Percentiles rank a stretch among this genome's conserved stretches.
Conservation (phyloP, 768 basidiomycete genomes). For the Boletus rubropictus region DNA sequence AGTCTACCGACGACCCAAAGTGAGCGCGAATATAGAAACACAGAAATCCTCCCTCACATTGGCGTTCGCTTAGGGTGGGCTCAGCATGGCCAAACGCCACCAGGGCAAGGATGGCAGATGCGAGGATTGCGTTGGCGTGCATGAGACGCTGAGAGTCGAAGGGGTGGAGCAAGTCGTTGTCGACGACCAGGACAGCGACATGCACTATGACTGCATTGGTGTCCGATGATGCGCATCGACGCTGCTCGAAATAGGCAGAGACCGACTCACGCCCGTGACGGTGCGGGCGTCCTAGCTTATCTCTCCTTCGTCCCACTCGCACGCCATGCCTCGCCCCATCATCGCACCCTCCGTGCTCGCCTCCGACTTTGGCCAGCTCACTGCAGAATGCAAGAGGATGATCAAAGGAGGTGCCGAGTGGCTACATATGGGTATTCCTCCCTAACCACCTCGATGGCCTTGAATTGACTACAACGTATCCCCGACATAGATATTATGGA, state of each 20-base stretch:
- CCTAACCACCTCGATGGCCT: slow-evolving; percentile 2
- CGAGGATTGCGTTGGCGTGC: no score
- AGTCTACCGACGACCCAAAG: slow-evolving; percentile 24
- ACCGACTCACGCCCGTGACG: slow-evolving; percentile 9
- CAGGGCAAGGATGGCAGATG: no score
- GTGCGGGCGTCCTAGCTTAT: slow-evolving; percentile 2
- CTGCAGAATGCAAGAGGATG: slow-evolving; percentile 95
- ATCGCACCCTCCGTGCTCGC: slow-evolving; percentile 97
- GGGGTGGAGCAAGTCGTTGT: no score
- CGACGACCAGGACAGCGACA: no score
- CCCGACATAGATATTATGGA: slow-evolving; percentile 90
- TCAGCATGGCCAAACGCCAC: no score
- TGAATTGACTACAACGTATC: slow-evolving; percentile 8
- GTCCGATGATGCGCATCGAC: neutral
- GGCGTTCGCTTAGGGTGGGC: no score
- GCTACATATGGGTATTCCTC: slow-evolving; percentile 85
- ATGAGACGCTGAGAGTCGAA: no score
- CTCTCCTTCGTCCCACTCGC: slow-evolving; percentile 6
- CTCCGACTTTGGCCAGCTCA: slow-evolving; percentile 93
- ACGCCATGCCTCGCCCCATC: slow-evolving; percentile 77
- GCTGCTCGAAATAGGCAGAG: slow-evolving; percentile 22
- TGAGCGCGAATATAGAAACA: no score
- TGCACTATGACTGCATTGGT: no score
- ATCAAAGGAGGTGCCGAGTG: slow-evolving; percentile 93
- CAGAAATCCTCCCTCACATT: no score